Percentiles rank a stretch among this genome's conserved stretches.
Conservation (phyloP, 495 filamentous ascomycete genomes). For the Hyphodiscus hymeniophilus region DNA sequence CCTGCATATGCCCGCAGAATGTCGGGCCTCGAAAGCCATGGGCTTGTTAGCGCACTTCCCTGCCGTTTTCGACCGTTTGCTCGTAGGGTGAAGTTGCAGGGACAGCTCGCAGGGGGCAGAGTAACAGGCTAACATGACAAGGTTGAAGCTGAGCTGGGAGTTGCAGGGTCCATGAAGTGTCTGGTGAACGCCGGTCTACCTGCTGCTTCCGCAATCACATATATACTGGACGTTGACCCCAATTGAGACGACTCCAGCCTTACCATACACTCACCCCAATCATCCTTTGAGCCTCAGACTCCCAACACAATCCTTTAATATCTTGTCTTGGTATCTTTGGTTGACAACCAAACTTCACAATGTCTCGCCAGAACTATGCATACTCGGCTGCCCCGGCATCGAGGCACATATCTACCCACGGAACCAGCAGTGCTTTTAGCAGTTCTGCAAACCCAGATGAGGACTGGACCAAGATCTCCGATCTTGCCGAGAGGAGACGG, state of each 20-base stretch:
- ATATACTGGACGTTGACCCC: conserved; percentile 19
- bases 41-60: conserved; percentile 8
- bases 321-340: background rate
- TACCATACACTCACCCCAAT: background rate
- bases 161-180: conserved; percentile 1
- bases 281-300: background rate
- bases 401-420: conserved; percentile 57
- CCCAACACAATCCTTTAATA: background rate
- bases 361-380: conserved; percentile 33
- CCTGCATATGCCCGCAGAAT: conserved; percentile 9
- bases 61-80: background rate
- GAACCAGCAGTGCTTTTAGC: conserved; percentile 93
- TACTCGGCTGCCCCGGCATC: conserved; percentile 32
- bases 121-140: background rate
- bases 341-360: conserved; percentile 16
- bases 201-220: conserved; percentile 15
- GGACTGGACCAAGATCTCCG: conserved; percentile 99
- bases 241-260: conserved; percentile 9
- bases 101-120: background rate
- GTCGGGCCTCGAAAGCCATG: conserved; percentile 8
- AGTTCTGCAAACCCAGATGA: conserved; percentile 93
- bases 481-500: conserved; percentile 84
- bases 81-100: conserved; percentile 6
- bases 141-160: conserved; percentile 17
- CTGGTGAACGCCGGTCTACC: conserved; percentile 9